Evolutionary conservation across 192 early-diverging fungal species (phyloP).

Genomic region (Coemansia sp.): DNA sequence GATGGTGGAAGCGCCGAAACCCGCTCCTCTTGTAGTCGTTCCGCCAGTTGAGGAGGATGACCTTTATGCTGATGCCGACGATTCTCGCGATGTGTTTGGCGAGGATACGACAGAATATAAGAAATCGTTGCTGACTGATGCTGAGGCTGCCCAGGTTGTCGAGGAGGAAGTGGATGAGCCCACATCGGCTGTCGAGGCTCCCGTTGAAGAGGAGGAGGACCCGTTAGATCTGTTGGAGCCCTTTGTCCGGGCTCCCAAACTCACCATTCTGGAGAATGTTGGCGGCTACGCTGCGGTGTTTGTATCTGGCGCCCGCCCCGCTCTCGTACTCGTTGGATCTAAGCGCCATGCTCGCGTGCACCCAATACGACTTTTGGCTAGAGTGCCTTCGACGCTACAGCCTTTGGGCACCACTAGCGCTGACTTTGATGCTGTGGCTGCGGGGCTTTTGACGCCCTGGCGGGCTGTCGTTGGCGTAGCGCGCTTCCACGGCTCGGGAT

Average conservation of each 20-base stretch:
- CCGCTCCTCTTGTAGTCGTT: background rate
- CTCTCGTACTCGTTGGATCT: conserved; percentile 34
- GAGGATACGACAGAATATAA: background rate
- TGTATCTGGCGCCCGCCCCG: conserved; percentile 30
- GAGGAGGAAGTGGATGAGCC: background rate
- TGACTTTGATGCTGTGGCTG: conserved; percentile 29
- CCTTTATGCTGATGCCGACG: conserved; percentile 19
- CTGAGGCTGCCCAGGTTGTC: background rate
- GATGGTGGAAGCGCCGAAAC: background rate
- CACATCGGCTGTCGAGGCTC: background rate
- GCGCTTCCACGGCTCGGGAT: conserved; percentile 45
- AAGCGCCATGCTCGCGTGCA: conserved; percentile 52
- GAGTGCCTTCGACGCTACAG: conserved; percentile 28
- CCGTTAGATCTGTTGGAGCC: conserved; percentile 11
- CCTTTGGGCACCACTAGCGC: background rate
- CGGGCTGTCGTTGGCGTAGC: conserved; percentile 34
- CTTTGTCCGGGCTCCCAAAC: conserved; percentile 24
- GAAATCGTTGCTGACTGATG: background rate
- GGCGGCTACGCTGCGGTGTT: conserved; percentile 47
- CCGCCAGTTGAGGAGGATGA: conserved; percentile 10
- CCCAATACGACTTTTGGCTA: conserved; percentile 27
- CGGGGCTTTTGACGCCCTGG: conserved; percentile 21
- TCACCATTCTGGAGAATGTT: conserved; percentile 37
- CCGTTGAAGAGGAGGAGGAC: background rate
- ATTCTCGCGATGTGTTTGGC: background rate